These are phyloP conservation scores for Paraphaeosphaeria minitans DNA, from an alignment of 2,329 filamentous ascomycete genomes.

Conservation along the genomic window DNA sequence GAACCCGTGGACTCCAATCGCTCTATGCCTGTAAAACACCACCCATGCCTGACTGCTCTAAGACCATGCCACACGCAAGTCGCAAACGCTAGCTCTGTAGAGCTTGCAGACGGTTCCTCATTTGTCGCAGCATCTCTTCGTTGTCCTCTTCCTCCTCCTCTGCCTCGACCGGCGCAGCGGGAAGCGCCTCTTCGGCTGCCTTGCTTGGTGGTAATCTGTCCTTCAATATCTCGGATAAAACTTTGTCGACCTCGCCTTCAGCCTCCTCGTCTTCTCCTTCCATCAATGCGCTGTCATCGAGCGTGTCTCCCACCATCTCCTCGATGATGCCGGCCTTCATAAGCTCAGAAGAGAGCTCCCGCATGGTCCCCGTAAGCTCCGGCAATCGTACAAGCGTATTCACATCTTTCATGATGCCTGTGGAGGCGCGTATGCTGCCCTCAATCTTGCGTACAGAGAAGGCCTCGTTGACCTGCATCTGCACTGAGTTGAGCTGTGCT, in stretches of 20 bases:
- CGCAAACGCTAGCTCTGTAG: slow-evolving; percentile 64
- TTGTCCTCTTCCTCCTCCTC: slow-evolving; percentile 81
- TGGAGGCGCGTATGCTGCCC: slow-evolving; percentile 82
- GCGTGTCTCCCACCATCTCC: slow-evolving; percentile 89
- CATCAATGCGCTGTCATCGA: slow-evolving; percentile 72
- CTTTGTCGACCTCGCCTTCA: slow-evolving; percentile 80
- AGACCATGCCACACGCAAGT: not conserved
- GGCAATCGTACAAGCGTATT: slow-evolving; percentile 84
- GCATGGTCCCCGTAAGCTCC: slow-evolving; percentile 87
- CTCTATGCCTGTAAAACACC: not conserved
- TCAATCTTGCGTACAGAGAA: slow-evolving; percentile 96
- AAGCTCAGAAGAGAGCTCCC: slow-evolving; percentile 81
- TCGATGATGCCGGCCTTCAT: slow-evolving; percentile 96
- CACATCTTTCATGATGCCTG: slow-evolving; percentile 96
- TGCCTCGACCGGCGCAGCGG: slow-evolving; percentile 61
- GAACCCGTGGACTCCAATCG: not conserved
- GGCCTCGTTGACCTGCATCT: slow-evolving; percentile 97
- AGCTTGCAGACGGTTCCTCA: slow-evolving; percentile 89
- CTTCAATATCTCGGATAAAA: slow-evolving; percentile 87
- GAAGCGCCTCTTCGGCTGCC: slow-evolving; percentile 59
- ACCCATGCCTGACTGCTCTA: not conserved
- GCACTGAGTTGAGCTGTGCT: slow-evolving; percentile 88
- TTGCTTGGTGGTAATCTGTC: slow-evolving; percentile 74
- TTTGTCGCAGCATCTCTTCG: slow-evolving; percentile 90
- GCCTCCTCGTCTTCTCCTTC: slow-evolving; percentile 77